Conservation (phyloP, 345 rosid genomes). For the Psidium guajava region DNA sequence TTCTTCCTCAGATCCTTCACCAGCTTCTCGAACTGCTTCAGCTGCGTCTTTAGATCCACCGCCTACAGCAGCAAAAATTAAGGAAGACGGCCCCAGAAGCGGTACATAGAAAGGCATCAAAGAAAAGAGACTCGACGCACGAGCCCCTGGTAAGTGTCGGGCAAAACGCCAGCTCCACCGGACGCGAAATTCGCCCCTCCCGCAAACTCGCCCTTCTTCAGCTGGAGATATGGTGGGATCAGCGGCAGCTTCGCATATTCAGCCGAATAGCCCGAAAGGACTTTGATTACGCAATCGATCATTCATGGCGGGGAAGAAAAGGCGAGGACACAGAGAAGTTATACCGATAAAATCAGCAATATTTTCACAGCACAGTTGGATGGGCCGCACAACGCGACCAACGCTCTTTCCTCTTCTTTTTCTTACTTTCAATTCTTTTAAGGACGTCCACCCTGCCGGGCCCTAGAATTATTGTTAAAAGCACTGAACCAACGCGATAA, state of each 20-base stretch:
- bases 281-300: neutral
- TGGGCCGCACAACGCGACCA: neutral
- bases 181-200: conserved; percentile 19
- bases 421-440: neutral
- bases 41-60: conserved; percentile 10
- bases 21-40: conserved; percentile 5
- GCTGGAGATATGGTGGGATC: conserved; percentile 8
- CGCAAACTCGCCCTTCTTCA: neutral
- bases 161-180: conserved; percentile 10
- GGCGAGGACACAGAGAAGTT: neutral
- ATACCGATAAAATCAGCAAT: conserved; percentile 19
- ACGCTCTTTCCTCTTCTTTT: neutral
- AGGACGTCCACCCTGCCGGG: neutral
- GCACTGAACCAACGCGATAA: neutral
- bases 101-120: neutral
- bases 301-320: neutral
- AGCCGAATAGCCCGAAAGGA: neutral
- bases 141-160: conserved; percentile 2
- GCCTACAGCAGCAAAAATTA: neutral
- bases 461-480: neutral
- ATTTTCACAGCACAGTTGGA: neutral
- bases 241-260: conserved; percentile 3
- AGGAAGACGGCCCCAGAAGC: neutral
- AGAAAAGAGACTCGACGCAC: neutral
- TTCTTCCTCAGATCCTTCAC: neutral